These are phyloP conservation scores for Allium sativum DNA, from an alignment of 106 monocot genomes.

Conservation along the genomic window DNA sequence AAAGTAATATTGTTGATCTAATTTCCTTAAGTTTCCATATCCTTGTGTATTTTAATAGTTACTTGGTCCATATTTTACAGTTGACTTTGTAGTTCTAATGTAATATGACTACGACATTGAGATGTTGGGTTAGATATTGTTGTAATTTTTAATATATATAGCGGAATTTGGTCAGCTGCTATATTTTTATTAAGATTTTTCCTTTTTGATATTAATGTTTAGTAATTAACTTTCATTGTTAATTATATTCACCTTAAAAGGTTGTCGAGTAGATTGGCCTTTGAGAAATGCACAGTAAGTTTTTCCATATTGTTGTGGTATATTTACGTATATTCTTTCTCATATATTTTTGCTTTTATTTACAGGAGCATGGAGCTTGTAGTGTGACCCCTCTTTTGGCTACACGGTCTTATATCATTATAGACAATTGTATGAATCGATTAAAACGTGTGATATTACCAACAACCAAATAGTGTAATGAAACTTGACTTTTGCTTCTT, in stretches of 20 bases:
- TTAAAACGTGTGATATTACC: constrained; percentile 80
- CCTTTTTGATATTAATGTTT: background rate
- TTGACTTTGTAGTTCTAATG: no score
- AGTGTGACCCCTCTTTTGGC: constrained; percentile 84
- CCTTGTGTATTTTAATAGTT: no score
- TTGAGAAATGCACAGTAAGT: constrained; percentile 92
- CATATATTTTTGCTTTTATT: constrained; percentile 4
- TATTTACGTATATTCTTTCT: background rate
- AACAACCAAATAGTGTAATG: constrained; percentile 82
- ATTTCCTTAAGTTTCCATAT: no score
- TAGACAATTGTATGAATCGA: constrained; percentile 78
- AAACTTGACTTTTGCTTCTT: background rate
- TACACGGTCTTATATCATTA: constrained; percentile 51
- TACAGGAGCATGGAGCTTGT: constrained; percentile 85
- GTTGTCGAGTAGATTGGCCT: constrained; percentile 93
- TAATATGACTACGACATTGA: no score
- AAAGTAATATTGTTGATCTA: no score
- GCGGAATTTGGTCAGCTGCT: constrained; percentile 73
- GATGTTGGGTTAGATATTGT: no score
- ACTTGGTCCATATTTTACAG: no score
- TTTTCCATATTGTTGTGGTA: constrained; percentile 4
- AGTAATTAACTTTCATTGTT: background rate
- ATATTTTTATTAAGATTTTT: background rate
- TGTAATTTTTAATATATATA: no score
- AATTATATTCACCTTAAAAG: constrained; percentile 43